Conservation (phyloP, 306 rosid genomes). For the Lithocarpus polystachyus region DNA sequence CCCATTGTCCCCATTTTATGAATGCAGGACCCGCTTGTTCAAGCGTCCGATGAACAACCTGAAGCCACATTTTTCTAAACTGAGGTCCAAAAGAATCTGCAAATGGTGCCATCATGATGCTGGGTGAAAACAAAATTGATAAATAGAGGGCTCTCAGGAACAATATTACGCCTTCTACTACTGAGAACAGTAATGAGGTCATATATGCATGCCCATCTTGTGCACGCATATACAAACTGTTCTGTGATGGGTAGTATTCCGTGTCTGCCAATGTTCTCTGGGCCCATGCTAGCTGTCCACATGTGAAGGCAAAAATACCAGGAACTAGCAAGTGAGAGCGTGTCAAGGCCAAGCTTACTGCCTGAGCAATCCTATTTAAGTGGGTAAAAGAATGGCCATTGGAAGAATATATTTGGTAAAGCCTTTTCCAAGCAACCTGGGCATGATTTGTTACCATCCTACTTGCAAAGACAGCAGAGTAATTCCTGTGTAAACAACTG, state of each 20-base stretch:
- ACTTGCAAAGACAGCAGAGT: constrained; percentile 40
- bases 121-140: constrained; percentile 78
- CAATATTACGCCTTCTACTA: constrained; percentile 61
- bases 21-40: constrained; percentile 96
- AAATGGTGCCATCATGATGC: constrained; percentile 83
- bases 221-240: constrained; percentile 60
- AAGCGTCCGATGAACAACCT: constrained; percentile 69
- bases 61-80: constrained; percentile 79
- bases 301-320: constrained; percentile 68
- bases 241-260: constrained; percentile 50
- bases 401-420: constrained; percentile 50
- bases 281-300: constrained; percentile 81
- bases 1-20: constrained; percentile 99
- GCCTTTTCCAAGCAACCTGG: constrained; percentile 64
- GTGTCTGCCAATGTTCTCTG: constrained; percentile 47
- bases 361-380: constrained; percentile 73
- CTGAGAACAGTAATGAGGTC: constrained; percentile 44
- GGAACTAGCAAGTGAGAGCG: constrained; percentile 80
- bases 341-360: constrained; percentile 74
- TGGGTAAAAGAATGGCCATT: constrained; percentile 40
- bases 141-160: constrained; percentile 71
- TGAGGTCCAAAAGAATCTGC: constrained; percentile 65
- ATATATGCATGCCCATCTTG: constrained; percentile 74
- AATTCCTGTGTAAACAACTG: constrained; percentile 33
- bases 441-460: constrained; percentile 44